Base-by-base conservation (phyloP, 2,329 filamentous ascomycete species). In the Chrysoporthe austroafricana region DNA sequence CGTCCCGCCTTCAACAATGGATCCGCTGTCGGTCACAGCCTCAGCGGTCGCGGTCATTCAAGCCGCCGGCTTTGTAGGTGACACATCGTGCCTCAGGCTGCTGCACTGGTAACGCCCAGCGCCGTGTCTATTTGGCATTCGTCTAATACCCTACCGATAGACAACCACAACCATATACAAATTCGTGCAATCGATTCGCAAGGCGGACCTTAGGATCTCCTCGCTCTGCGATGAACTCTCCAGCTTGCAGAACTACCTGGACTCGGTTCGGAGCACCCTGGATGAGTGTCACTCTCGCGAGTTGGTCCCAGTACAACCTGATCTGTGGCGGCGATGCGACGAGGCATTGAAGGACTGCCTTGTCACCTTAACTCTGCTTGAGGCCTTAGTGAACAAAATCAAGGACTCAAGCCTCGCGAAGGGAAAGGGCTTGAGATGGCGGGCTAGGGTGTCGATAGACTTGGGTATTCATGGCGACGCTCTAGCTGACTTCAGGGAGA, bases 261-360 rank as follows among this genome's bases (percentile, higher is more conserved):
- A 72, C 21, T 64, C 71, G 26, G 69, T 75, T 36, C 67, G 71
- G n/a, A 64, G 64, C 7, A 68, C 71, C 1, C 57, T 75, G 32
- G 70, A 73, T 21, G 68, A 69, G 42, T 73, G 71, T 57, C 70
- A 67, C 2, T 58, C 68, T 3, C 70, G 69, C 42, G 73, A 74
- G 44, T 64, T 75, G 16, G 69, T 70, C 1, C 64, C 67, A 9
- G 63, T 73, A 7, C 71, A 74, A 16, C 70, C 71, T 9, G 68
- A 70, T 1, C 59, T 76, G 9, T 74, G 73, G 73, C 70, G 69
- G 18, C 72, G 74, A 54, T 73, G 70, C 57, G 69, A 72, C 11
- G 60, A 71, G 14, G 70, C 71, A 3, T 57, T 76, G 39, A 65
- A 63, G 4, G 66, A 71, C 54, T 74, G 73, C 14, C 67, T 72